Evolutionary conservation across 2,329 filamentous ascomycete species (phyloP).

Genomic region (Macrophomina pseudophaseolina): DNA sequence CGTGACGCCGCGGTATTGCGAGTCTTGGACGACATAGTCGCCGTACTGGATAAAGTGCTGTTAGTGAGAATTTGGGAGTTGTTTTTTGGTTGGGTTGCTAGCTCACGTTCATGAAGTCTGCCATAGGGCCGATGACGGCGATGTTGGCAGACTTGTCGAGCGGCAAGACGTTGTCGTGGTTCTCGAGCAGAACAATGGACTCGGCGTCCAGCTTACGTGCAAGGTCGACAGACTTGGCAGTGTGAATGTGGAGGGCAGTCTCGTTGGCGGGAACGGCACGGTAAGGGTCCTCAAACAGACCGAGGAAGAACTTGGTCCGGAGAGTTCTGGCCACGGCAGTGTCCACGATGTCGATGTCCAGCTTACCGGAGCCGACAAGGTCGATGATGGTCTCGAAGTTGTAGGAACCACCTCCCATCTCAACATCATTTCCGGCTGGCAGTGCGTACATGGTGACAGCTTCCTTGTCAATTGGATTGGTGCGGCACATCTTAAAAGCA

Average conservation of each 20-base stretch:
- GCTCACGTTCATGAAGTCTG: conserved; percentile 70
- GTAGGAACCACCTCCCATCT: conserved; percentile 78
- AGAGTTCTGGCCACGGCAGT: conserved; percentile 69
- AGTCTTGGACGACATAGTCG: conserved; percentile 72
- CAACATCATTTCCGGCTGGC: conserved; percentile 72
- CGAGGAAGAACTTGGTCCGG: conserved; percentile 70
- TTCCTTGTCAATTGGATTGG: conserved; percentile 66
- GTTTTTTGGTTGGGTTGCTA: no score
- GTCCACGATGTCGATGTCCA: conserved; percentile 66
- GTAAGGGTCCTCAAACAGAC: conserved; percentile 74
- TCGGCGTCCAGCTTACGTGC: conserved; percentile 70
- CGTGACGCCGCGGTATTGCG: conserved; percentile 69
- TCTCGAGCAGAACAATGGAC: conserved; percentile 75
- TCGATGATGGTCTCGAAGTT: conserved; percentile 71
- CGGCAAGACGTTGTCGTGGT: conserved; percentile 68
- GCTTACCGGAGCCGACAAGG: conserved; percentile 65
- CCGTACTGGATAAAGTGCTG: conserved; percentile 59
- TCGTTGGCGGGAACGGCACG: conserved; percentile 61
- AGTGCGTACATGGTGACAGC: conserved; percentile 68
- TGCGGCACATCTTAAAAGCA: conserved; percentile 67
- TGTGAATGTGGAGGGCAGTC: conserved; percentile 66
- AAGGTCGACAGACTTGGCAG: conserved; percentile 61
- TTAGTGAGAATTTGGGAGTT: no score
- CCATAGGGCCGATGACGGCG: conserved; percentile 78
- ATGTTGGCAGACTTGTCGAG: conserved; percentile 69